phyloP scores from a whole-genome alignment of 345 rosid genomes.

The Camelina hispida region DNA sequence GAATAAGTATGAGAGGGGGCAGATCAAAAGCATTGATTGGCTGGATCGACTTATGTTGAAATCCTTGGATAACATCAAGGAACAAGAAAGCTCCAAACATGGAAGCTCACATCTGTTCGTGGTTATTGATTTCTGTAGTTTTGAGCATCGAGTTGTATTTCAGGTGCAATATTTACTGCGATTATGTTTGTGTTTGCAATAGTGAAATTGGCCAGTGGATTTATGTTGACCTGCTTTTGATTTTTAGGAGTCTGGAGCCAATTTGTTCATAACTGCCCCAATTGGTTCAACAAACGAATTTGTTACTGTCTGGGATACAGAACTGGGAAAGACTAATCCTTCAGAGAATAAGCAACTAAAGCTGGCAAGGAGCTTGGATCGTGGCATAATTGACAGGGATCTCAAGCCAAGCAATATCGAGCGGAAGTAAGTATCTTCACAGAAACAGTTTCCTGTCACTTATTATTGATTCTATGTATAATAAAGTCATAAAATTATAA shows the following conservation, averaged over 20 bases:
- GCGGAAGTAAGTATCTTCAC: slow-evolving; percentile 68
- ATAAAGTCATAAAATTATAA: slow-evolving; percentile 16
- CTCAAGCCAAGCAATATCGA: slow-evolving; percentile 85
- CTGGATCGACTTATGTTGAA: slow-evolving; percentile 87
- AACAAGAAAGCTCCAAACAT: slow-evolving; percentile 67
- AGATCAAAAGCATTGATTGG: slow-evolving; percentile 89
- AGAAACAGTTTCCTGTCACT: slow-evolving; percentile 12
- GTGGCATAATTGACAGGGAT: slow-evolving; percentile 98
- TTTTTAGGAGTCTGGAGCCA: slow-evolving; percentile 85
- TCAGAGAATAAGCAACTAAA: slow-evolving; percentile 98
- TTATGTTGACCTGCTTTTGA: slow-evolving; percentile 29
- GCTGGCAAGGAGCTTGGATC: slow-evolving; percentile 94
- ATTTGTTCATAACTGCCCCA: slow-evolving; percentile 80
- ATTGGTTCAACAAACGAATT: slow-evolving; percentile 92
- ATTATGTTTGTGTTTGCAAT: slow-evolving; percentile 29
- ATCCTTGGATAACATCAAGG: slow-evolving; percentile 84
- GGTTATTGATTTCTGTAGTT: slow-evolving; percentile 86
- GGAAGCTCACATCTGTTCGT: slow-evolving; percentile 78
- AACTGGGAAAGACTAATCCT: slow-evolving; percentile 90
- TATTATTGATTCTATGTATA: background rate
- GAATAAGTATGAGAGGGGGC: slow-evolving; percentile 91
- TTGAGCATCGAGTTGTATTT: slow-evolving; percentile 95
- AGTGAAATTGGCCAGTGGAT: slow-evolving; percentile 7
- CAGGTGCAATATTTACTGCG: slow-evolving; percentile 58
- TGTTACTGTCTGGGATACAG: slow-evolving; percentile 95